Percentiles rank a stretch among this genome's conserved stretches.
phyloP scores from a whole-genome alignment of 1,139 yeast species.

The Yamadazyma pseudoaaseri region DNA sequence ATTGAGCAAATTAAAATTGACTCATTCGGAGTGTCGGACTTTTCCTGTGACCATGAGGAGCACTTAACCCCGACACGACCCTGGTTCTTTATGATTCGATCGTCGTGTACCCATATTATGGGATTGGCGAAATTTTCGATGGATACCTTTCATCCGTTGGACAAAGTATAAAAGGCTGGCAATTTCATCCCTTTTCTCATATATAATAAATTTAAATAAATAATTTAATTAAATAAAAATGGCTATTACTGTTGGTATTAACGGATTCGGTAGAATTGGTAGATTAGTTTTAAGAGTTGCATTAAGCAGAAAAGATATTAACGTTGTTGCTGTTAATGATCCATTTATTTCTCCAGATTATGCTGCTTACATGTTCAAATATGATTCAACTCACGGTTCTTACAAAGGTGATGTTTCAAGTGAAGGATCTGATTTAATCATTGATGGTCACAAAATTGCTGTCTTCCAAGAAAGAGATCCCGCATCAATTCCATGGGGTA shows the following conservation, averaged over 20 bases:
- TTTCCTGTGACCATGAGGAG: not conserved
- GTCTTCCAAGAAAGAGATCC: slow-evolving; percentile 82
- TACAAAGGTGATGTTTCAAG: slow-evolving; percentile 66
- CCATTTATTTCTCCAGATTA: slow-evolving; percentile 82
- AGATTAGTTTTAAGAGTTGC: slow-evolving; percentile 85
- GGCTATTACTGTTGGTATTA: slow-evolving; percentile 66
- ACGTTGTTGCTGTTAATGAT: slow-evolving; percentile 79
- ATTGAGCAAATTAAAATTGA: no score
- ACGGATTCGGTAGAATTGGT: slow-evolving; percentile 90
- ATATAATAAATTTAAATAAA: slow-evolving; percentile 4
- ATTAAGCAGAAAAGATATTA: slow-evolving; percentile 63
- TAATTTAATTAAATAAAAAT: slow-evolving; percentile 13
- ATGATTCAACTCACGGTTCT: slow-evolving; percentile 83
- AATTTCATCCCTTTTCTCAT: slow-evolving; percentile 5
- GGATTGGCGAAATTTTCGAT: slow-evolving; percentile 5
- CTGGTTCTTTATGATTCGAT: not conserved
- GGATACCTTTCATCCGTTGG: slow-evolving; percentile 22
- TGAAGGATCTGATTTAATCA: slow-evolving; percentile 56
- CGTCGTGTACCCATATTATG: slow-evolving; percentile 5
- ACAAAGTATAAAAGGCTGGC: slow-evolving; percentile 12
- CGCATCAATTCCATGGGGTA: slow-evolving; percentile 79
- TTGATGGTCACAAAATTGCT: slow-evolving; percentile 67
- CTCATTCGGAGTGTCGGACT: slow-evolving; percentile 7
- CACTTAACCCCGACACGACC: slow-evolving; percentile 1
- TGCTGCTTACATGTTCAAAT: slow-evolving; percentile 87